phyloP scores from a whole-genome alignment of 192 early-diverging fungal species.

The Podochytrium sp. region DNA sequence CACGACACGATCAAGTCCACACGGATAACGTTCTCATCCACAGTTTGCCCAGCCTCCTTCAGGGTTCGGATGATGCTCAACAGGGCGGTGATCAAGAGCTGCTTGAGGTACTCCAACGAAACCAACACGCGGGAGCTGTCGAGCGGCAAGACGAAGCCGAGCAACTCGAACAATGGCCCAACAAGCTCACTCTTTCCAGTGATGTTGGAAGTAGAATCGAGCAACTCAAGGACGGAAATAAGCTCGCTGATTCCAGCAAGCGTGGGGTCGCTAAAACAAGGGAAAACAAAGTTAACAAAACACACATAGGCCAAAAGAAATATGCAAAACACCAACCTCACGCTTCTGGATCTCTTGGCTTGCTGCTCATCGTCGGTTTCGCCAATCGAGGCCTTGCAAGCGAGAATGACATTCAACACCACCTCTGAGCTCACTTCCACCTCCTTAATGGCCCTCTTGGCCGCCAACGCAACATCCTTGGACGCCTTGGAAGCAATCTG shows the following conservation, averaged over 20 bases:
- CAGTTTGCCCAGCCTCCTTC: slow-evolving; percentile 26
- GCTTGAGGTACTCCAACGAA: slow-evolving; percentile 84
- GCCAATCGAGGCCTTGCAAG: slow-evolving; percentile 8
- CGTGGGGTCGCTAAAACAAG: not conserved
- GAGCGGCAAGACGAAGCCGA: slow-evolving; percentile 63
- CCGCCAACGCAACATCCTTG: not conserved
- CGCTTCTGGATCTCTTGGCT: slow-evolving; percentile 7
- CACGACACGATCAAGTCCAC: slow-evolving; percentile 87
- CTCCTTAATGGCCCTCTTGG: not conserved
- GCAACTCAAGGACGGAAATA: slow-evolving; percentile 67
- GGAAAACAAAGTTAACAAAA: not conserved
- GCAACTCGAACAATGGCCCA: slow-evolving; percentile 71
- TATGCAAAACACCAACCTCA: not conserved
- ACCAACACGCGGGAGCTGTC: slow-evolving; percentile 40
- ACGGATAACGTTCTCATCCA: slow-evolving; percentile 73
- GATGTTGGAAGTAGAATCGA: slow-evolving; percentile 67
- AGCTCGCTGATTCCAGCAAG: slow-evolving; percentile 36
- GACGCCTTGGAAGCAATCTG: not conserved
- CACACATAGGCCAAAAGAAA: not conserved
- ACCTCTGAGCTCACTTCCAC: not conserved
- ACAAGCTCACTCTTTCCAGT: slow-evolving; percentile 56
- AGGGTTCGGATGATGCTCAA: slow-evolving; percentile 38
- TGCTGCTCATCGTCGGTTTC: not conserved
- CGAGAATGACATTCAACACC: slow-evolving; percentile 7
- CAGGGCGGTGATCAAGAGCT: slow-evolving; percentile 75